phyloP scores from a whole-genome alignment of 78 protist genomes.

The Dictyostelium purpureum region DNA sequence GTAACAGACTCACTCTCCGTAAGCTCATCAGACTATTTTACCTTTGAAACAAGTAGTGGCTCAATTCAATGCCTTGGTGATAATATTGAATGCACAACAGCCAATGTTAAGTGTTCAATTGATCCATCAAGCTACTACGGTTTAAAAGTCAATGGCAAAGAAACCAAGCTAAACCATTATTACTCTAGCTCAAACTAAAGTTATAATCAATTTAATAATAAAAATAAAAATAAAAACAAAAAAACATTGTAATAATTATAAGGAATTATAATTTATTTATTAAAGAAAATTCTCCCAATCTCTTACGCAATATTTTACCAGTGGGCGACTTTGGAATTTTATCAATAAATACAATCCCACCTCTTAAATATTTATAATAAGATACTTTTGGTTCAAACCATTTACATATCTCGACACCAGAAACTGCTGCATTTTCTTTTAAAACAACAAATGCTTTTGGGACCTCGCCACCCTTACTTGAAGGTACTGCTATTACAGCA shows the following conservation, averaged over 20 bases:
- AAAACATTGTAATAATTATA: too few relatives aligned
- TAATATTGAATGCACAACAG: background rate
- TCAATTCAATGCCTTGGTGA: background rate
- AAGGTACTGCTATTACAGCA: constrained; percentile 83
- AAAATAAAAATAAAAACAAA: too few relatives aligned
- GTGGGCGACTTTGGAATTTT: constrained; percentile 86
- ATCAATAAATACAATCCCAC: constrained; percentile 73
- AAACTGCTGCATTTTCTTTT: constrained; percentile 17
- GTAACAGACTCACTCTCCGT: background rate
- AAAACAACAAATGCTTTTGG: constrained; percentile 92
- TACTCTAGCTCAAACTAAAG: too few relatives aligned
- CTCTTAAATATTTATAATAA: constrained; percentile 70
- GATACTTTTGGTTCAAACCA: constrained; percentile 54
- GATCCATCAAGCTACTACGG: background rate
- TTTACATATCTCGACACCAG: constrained; percentile 44
- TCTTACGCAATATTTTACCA: constrained; percentile 89
- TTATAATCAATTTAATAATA: too few relatives aligned
- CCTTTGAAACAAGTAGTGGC: background rate
- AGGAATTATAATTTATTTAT: too few relatives aligned
- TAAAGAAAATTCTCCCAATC: background rate
- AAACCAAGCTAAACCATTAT: too few relatives aligned
- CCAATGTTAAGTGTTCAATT: background rate
- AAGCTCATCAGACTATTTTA: background rate
- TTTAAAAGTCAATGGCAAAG: background rate
- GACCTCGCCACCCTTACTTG: constrained; percentile 85